Evolutionary conservation across 345 rosid species (phyloP), one percentile per base, ranked within the genome.

Genomic region (Lepidium africanum): DNA sequence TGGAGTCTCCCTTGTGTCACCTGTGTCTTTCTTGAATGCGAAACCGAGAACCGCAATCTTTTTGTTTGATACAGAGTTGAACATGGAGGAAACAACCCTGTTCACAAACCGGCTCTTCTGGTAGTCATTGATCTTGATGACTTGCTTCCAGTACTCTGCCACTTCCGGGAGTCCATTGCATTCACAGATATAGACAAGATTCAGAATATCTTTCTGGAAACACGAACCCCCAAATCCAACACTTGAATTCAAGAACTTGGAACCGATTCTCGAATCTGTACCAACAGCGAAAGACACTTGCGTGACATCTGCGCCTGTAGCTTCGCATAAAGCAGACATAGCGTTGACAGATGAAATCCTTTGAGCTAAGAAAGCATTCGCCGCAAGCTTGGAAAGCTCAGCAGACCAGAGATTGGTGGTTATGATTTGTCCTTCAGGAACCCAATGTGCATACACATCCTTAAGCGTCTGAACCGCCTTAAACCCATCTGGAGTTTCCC

Each of bases 171-270:
- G 83, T 42, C 95, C 96, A 32, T 86, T 86, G 78, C 95, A 88
- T 69, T 91, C 96, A 2, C 92, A 88, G 14, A 91, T 88, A 70
- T 88, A 88, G 10, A 86, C 88, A 58, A 91, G 80, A 59, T 84
- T 88, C 10, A 88, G 70, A 49, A 91, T 91, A 17, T 91, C 96
- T 79, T 91, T 88, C 40, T 86, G 92, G 75, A 91, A 91, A 75
- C 95, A 88, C 6, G 95, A 90, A 17, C 97, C 97, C 0, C 97
- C 96, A 25, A 91, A 91, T 49, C 91, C 97, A 27, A 91, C 92
- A 66, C 97, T 91, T 3, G 97, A 81, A 58, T 86, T 88, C 51
- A 88, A 76, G 76, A 91, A 91, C 82, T 84, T 86, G 17, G 87
- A 82, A 17, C 96, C 97, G 14, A 91, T 85, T 66, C 96, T 82